Conservation (phyloP, 179 eudicot species). For the Patellifolia procumbens region DNA sequence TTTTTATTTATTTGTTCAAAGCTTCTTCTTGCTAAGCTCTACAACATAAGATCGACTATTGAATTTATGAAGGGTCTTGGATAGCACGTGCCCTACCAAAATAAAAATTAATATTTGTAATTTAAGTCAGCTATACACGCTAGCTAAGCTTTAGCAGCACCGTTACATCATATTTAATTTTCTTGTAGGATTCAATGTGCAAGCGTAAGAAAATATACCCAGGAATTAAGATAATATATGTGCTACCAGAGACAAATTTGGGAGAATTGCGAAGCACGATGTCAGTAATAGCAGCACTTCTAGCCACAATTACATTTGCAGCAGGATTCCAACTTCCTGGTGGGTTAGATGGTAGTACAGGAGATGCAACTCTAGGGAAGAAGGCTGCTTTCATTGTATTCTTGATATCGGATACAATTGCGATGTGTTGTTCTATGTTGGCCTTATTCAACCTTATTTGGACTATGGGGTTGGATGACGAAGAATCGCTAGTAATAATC, state of each 20-base stretch:
- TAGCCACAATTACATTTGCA: background rate
- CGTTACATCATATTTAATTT: background rate
- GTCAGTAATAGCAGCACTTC: background rate
- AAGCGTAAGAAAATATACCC: background rate
- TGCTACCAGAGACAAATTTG: background rate
- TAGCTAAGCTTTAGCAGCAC: no score
- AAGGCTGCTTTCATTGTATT: background rate
- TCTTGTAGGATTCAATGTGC: background rate
- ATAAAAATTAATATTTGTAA: no score
- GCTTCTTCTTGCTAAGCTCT: no score
- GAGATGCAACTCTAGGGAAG: background rate
- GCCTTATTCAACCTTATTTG: background rate
- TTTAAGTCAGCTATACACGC: no score
- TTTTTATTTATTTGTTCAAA: no score
- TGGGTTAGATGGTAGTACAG: background rate
- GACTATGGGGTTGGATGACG: background rate
- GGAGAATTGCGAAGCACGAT: background rate
- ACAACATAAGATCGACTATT: no score
- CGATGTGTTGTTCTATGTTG: background rate
- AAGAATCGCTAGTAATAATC: background rate
- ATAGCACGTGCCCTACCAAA: no score
- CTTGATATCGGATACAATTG: background rate
- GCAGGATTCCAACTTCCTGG: background rate
- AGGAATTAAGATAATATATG: background rate
- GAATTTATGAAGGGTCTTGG: no score